Evolutionary conservation across 164 flowering plant genomes (phyloP), one percentile per base, ranked within the genome.

Genomic region (Aristolochia fimbriata): DNA sequence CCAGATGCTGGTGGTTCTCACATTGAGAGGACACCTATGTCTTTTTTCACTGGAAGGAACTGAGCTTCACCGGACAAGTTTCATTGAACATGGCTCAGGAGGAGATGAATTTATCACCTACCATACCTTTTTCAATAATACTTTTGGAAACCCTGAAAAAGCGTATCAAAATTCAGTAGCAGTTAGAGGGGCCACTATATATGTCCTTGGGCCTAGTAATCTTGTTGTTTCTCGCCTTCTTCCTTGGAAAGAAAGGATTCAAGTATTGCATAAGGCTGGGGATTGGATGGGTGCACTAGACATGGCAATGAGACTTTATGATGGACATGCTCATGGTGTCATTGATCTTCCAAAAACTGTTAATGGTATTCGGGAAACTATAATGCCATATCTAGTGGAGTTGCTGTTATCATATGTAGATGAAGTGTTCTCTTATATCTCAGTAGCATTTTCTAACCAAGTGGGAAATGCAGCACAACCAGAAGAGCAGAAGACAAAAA

Each of bases 261-360:
- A 86, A 74, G 99, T 88, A 73, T 67, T 93, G 70, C 76, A 83
- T 47, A 90, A 70, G 76, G 94, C 95, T 50, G 99, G 99, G 73
- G 99, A 93, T 68, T 93, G 99, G 99, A 90, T 86, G 96, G 96
- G 99, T 76, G 92, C 99, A 59, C 71, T 93, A 63, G 91, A 85
- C 80, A 93, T 93, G 99, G 86, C 94, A 66, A 81, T 90, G 85
- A 81, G 88, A 58, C 86, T 90, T 41, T 93, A 84, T 79, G 96
- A 93, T 85, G 99, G 97, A 50, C 81, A 86, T 58, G 83, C 97
- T 56, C 94, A 86, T 73, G 99, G 93, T 61, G 95, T 93, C 61
- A 77, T 93, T 70, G 99, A 93, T 68, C 96, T 93, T 74, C 99
- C 99, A 15, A 83, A 80, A 66, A 72, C 81, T 8, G 59, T 79